Conservation (phyloP, 805 yeast species). For the Saccharomycopsis sp. region DNA sequence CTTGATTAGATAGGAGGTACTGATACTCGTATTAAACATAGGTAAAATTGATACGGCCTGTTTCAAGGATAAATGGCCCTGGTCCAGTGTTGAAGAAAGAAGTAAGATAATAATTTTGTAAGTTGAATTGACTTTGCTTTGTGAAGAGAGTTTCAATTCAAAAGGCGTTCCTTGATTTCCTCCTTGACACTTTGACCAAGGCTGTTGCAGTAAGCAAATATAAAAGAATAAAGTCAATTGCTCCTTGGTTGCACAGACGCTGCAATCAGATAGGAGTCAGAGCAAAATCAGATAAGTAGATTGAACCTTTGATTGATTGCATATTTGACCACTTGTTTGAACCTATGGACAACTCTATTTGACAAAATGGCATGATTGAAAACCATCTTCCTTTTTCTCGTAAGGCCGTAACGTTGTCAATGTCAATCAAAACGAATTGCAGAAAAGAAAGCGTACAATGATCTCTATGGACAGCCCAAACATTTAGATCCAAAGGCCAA, state of each 20-base stretch:
- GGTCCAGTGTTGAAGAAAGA: not conserved
- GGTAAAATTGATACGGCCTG: not conserved
- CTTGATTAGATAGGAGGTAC: not conserved
- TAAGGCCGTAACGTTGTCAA: not conserved
- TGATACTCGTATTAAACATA: no score
- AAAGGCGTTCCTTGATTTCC: no score
- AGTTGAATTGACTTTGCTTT: not conserved
- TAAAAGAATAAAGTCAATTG: not conserved
- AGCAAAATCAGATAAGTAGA: not conserved
- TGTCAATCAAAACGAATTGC: not conserved
- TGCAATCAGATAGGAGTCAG: not conserved
- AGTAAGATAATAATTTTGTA: no score
- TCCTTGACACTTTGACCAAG: no score
- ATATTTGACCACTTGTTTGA: not conserved
- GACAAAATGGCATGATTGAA: conserved; percentile 1
- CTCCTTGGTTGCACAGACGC: not conserved
- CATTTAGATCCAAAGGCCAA: not conserved
- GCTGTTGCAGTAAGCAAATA: not conserved
- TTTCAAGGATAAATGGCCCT: not conserved
- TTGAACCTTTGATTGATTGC: not conserved
- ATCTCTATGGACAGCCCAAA: not conserved
- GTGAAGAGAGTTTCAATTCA: not conserved
- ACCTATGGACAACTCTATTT: not conserved
- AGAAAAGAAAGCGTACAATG: not conserved
- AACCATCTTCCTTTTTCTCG: not conserved